Evolutionary conservation across 768 basidiomycete genomes (phyloP), one percentile per base, ranked within the genome.

Genomic region (Amylocystis lapponica): DNA sequence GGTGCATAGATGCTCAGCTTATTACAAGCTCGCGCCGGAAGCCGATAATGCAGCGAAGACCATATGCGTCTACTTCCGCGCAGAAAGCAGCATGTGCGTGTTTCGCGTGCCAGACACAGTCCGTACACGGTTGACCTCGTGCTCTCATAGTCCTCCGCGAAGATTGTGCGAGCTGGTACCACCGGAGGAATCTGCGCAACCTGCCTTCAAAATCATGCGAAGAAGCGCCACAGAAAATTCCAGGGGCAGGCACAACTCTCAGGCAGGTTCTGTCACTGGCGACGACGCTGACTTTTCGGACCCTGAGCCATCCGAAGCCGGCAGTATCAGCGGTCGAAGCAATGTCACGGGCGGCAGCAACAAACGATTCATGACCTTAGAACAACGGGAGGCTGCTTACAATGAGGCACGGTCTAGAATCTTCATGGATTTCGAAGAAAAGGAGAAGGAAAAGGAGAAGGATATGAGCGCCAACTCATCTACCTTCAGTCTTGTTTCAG

Each of bases 181-280:
- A 19, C 70, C 78, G 4, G 87, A 89, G 57, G 70, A 76, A 14
- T 64, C 79, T 4, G 59, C 79, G 0, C 82, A 81, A 25, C 86
- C 84, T n/a, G 75, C 87, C 16, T 84, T 92, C 56, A 85, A 90
- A 73, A 92, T 92, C 54, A 92, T 92, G 87, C 79, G 81, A 33
- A 76, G 89, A 53, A 66, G 73, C 17, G 60, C 57, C 12, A 60
- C 64, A n/a, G 79, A 82, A 49, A 76, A 79, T 31, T 65, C 74
- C 40, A 63, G 69, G 41, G 76, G 72, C 41, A 72, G 73, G 46
- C 68, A 83, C 3, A 73, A 75, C 47, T 87, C 86, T n/a, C 83
- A 82, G 51, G 69, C 83, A 7, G 79, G 79, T 27, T 88, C 86
- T 2, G 76, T 84, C 2, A 70, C 75, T 0, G 84, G 81, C 4